These are phyloP conservation scores for Russula vinacea DNA, from an alignment of 768 basidiomycete species.

Conservation along the genomic window DNA sequence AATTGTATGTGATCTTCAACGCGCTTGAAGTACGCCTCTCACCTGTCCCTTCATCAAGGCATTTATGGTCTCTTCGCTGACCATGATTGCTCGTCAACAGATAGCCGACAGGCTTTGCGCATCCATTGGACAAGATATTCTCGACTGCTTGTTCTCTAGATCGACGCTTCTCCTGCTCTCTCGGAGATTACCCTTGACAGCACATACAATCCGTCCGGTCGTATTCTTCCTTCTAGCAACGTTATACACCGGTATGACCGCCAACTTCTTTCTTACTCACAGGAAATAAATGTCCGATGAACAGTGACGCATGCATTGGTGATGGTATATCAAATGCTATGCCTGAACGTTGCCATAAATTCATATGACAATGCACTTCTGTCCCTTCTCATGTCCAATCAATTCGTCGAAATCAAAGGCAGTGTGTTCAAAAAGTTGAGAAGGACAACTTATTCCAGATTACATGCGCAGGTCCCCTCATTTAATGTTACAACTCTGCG, in stretches of 20 bases:
- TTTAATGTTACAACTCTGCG: not conserved
- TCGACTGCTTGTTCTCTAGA: constrained; percentile 93
- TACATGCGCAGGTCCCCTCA: constrained; percentile 80
- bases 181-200: constrained; percentile 55
- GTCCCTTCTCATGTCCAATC: constrained; percentile 92
- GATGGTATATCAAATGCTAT: constrained; percentile 92
- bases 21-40: constrained; percentile 79
- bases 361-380: constrained; percentile 95
- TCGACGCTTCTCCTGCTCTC: constrained; percentile 80
- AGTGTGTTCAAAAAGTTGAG: constrained; percentile 99
- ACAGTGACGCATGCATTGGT: constrained; percentile 87
- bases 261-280: not conserved
- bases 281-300: not conserved
- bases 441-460: constrained; percentile 99
- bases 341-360: constrained; percentile 96
- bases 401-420: constrained; percentile 99
- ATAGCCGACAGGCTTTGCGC: constrained; percentile 93
- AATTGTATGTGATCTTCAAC: constrained; percentile 98
- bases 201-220: constrained; percentile 71
- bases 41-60: constrained; percentile 3
- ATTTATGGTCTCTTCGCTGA: not conserved
- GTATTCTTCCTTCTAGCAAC: constrained; percentile 81
- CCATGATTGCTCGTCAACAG: constrained; percentile 41
- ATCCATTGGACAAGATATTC: constrained; percentile 95
- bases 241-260: constrained; percentile 70